Evolutionary conservation across 768 basidiomycete species (phyloP).

Genomic region (Asterophora parasitica): DNA sequence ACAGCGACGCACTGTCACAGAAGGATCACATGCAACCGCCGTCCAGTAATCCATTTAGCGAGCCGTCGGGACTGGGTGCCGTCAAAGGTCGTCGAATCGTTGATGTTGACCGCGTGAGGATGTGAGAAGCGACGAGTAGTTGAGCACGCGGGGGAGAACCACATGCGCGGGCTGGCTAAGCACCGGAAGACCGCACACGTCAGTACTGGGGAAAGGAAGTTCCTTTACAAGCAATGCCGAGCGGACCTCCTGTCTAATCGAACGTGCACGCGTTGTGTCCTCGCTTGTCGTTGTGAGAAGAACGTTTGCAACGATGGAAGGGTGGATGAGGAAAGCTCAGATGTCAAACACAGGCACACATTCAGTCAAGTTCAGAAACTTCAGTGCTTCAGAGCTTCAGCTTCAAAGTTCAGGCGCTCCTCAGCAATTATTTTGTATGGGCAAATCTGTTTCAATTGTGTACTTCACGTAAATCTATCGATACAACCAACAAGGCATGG

Average conservation of each 20-base stretch:
- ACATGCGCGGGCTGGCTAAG: not conserved
- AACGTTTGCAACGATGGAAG: too few species aligned
- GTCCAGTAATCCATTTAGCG: constrained; percentile 9
- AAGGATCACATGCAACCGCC: constrained; percentile 14
- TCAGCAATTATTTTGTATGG: too few species aligned
- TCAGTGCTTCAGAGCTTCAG: too few species aligned
- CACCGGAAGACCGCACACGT: too few species aligned
- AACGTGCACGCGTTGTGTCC: too few species aligned
- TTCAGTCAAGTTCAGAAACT: too few species aligned
- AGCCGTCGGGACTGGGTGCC: not conserved
- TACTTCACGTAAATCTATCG: constrained; percentile 1
- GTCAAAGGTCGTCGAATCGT: not conserved
- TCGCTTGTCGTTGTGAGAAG: too few species aligned
- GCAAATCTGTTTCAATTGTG: not conserved
- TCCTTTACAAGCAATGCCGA: too few species aligned
- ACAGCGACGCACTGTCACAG: constrained; percentile 5
- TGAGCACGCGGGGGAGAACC: constrained; percentile 4
- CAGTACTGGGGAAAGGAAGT: not conserved
- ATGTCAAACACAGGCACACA: too few species aligned
- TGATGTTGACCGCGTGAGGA: constrained; percentile 1
- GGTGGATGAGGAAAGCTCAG: too few species aligned
- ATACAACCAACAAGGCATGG: constrained; percentile 4
- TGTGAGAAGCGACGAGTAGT: not conserved
- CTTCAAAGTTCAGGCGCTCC: too few species aligned
- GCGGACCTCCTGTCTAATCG: too few species aligned